A percentile compares a stretch with the other conserved stretches of the same genome.
phyloP scores from a whole-genome alignment of 345 rosid genomes.

The Eucalyptus curtisii region DNA sequence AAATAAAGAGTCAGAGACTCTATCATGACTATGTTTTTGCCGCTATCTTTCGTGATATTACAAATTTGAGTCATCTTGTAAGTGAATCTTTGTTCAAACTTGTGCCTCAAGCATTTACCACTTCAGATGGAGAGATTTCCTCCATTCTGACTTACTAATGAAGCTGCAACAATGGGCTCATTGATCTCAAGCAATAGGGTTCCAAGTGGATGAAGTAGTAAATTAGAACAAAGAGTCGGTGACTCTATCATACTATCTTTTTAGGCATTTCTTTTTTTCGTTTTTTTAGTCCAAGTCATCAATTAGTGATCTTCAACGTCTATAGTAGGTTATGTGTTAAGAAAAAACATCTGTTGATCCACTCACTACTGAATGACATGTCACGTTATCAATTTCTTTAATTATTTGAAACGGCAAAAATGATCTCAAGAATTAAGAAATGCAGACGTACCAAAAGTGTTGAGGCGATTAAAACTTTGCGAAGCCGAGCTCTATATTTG shows the following conservation, averaged over 20 bases:
- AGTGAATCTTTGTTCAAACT: no score
- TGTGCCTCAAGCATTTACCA: no score
- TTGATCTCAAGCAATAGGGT: background rate
- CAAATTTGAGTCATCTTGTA: no score
- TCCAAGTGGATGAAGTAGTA: background rate
- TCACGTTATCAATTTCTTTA: background rate
- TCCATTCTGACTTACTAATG: background rate
- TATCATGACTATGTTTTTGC: no score
- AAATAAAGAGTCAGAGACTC: no score
- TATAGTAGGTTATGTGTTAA: background rate
- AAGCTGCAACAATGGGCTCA: background rate
- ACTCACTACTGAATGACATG: background rate
- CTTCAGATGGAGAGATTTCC: background rate
- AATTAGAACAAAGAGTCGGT: background rate
- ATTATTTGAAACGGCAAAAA: background rate
- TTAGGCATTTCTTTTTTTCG: background rate
- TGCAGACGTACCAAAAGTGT: background rate
- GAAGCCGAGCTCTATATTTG: no score
- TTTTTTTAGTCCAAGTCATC: background rate
- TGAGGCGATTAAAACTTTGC: no score
- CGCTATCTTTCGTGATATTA: no score
- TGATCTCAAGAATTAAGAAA: background rate
- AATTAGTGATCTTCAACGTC: background rate
- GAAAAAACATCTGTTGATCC: background rate
- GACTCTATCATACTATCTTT: background rate